A percentile compares a stretch with the other conserved stretches of the same genome.
These are phyloP conservation scores for Arachnomyces sp. DNA, from an alignment of 2,329 filamentous ascomycete genomes.

Conservation along the genomic window DNA sequence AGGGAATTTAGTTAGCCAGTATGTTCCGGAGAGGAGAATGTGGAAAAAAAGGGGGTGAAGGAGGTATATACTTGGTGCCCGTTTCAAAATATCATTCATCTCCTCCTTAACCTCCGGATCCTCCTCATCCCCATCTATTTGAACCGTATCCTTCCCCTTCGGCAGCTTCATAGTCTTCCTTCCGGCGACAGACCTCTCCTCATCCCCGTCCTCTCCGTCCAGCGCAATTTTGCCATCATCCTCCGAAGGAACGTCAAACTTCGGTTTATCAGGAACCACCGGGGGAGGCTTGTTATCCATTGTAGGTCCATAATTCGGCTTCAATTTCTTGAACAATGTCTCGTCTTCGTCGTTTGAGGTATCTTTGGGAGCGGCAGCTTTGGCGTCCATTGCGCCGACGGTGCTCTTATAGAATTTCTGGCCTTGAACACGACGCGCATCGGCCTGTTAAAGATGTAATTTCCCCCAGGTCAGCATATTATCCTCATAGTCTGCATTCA, in stretches of 20 bases:
- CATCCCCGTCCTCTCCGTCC: constrained; percentile 45
- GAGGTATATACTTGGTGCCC: constrained; percentile 62
- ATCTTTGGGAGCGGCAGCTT: constrained; percentile 29
- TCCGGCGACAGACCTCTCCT: constrained; percentile 46
- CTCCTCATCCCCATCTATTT: constrained; percentile 20
- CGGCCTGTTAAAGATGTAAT: constrained; percentile 23
- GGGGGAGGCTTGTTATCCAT: constrained; percentile 13
- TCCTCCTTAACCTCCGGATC: constrained; percentile 53
- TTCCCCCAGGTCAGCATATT: constrained; percentile 5
- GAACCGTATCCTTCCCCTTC: constrained; percentile 29
- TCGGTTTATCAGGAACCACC: constrained; percentile 52
- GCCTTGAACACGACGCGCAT: constrained; percentile 33
- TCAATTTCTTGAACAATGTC: constrained; percentile 57
- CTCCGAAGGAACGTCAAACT: constrained; percentile 41
- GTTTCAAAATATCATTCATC: constrained; percentile 72
- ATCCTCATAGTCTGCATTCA: neutral
- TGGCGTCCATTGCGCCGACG: constrained; percentile 46
- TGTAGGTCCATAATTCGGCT: constrained; percentile 60
- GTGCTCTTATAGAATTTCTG: constrained; percentile 50
- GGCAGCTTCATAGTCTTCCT: constrained; percentile 44
- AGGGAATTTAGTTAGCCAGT: constrained; percentile 8
- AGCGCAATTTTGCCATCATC: no score
- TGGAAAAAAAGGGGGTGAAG: neutral
- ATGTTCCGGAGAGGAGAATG: neutral
- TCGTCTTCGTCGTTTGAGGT: constrained; percentile 51